phyloP scores from a whole-genome alignment of 2,329 filamentous ascomycete genomes.

The Fusarium chuoi region DNA sequence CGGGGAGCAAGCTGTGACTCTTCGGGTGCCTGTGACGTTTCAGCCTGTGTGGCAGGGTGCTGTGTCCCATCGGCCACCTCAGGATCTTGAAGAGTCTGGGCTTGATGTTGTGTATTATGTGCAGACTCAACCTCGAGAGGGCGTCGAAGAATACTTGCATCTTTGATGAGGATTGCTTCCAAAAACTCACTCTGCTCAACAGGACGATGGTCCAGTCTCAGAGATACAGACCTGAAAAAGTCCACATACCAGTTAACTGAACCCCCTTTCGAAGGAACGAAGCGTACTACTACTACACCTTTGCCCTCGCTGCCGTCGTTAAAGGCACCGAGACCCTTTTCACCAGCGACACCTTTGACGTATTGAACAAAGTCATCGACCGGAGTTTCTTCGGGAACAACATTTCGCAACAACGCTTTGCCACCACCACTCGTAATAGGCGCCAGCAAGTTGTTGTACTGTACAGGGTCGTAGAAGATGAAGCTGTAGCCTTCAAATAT shows the following conservation, averaged over 20 bases:
- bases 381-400: slow-evolving; percentile 70
- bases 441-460: slow-evolving; percentile 79
- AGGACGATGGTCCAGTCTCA: slow-evolving; percentile 80
- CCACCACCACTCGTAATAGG: slow-evolving; percentile 83
- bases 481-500: slow-evolving; percentile 92
- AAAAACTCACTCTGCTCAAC: slow-evolving; percentile 93
- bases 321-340: slow-evolving; percentile 75
- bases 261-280: slow-evolving; percentile 67
- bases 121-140: slow-evolving; percentile 65
- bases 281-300: slow-evolving; percentile 83
- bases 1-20: slow-evolving; percentile 40
- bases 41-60: slow-evolving; percentile 9
- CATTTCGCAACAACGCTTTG: slow-evolving; percentile 77
- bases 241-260: slow-evolving; percentile 73
- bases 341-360: slow-evolving; percentile 78
- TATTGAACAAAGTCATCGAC: slow-evolving; percentile 81
- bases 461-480: slow-evolving; percentile 80
- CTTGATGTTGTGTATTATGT: slow-evolving; percentile 36
- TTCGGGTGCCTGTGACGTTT: slow-evolving; percentile 26
- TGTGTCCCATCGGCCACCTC: slow-evolving; percentile 7
- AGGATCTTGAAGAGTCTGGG: slow-evolving; percentile 3
- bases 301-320: slow-evolving; percentile 71
- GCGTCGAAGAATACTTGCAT: slow-evolving; percentile 77
- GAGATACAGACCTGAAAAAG: slow-evolving; percentile 75
- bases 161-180: slow-evolving; percentile 85